Percentiles rank a stretch among this genome's conserved stretches.
Evolutionary conservation across 2,329 filamentous ascomycete species (phyloP).

Genomic region (Neonectria faginata): DNA sequence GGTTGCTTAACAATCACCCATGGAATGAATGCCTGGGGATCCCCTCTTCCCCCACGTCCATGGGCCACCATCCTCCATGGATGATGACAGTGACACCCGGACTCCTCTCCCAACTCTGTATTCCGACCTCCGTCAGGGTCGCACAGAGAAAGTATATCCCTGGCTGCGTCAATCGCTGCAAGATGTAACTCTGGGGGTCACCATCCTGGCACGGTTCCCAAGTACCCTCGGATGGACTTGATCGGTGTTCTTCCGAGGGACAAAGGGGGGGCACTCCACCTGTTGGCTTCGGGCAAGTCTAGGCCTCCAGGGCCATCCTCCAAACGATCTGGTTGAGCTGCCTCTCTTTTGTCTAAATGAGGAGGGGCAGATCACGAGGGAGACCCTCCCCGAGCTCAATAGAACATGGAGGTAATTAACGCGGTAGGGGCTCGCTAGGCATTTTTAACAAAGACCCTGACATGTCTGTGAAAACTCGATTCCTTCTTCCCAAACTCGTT

Average conservation of each 20-base stretch:
- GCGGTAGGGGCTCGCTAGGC: constrained; percentile 1
- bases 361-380: constrained; percentile 9
- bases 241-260: constrained; percentile 27
- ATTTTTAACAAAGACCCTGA: constrained; percentile 3
- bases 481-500: not conserved
- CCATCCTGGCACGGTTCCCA: not conserved
- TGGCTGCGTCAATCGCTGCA: constrained; percentile 3
- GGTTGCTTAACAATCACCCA: constrained; percentile 45
- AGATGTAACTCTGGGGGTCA: constrained; percentile 4
- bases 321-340: constrained; percentile 19
- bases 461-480: not conserved
- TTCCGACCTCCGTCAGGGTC: not conserved
- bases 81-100: not conserved
- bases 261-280: constrained; percentile 16
- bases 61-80: too few species aligned
- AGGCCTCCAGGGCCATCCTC: constrained; percentile 7
- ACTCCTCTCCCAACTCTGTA: not conserved
- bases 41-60: constrained; percentile 35
- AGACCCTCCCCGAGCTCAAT: constrained; percentile 17
- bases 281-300: not conserved
- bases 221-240: not conserved
- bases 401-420: not conserved
- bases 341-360: constrained; percentile 18
- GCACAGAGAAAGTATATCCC: not conserved
- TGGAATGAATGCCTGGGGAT: constrained; percentile 35